A percentile compares a stretch with the other conserved stretches of the same genome.
These are phyloP conservation scores for Pleurotus eryngii DNA, from an alignment of 768 basidiomycete genomes.

Conservation along the genomic window DNA sequence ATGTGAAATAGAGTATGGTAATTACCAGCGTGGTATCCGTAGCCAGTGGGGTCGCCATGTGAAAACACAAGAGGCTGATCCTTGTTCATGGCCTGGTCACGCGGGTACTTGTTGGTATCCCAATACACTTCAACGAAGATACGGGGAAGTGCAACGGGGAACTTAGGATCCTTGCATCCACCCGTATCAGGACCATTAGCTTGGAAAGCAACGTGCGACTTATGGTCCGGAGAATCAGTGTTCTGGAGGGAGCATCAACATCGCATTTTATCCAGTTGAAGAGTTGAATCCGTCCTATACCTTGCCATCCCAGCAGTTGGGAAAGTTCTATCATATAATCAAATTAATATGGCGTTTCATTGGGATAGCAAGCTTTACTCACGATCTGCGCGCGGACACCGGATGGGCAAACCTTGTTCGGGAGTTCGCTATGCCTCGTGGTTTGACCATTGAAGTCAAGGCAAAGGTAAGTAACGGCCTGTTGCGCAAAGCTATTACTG, in stretches of 20 bases:
- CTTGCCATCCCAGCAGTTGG: conserved; percentile 56
- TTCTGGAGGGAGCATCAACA: conserved; percentile 23
- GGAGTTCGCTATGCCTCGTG: conserved; percentile 35
- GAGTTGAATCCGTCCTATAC: conserved; percentile 20
- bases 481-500: conserved; percentile 37
- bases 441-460: conserved; percentile 42
- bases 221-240: conserved; percentile 35
- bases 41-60: conserved; percentile 61
- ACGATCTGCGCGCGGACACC: conserved; percentile 52
- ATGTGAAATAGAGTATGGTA: conserved; percentile 1
- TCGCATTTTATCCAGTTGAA: conserved; percentile 11
- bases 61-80: conserved; percentile 53
- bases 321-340: conserved; percentile 38
- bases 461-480: conserved; percentile 46
- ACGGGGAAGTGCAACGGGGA: conserved; percentile 36
- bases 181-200: conserved; percentile 40
- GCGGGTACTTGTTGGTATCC: conserved; percentile 34
- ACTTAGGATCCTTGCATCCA: conserved; percentile 32
- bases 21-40: conserved; percentile 56
- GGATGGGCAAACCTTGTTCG: conserved; percentile 36
- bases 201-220: conserved; percentile 36
- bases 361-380: neutral
- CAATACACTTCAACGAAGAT: conserved; percentile 50
- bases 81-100: conserved; percentile 42
- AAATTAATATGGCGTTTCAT: conserved; percentile 12